Conservation (phyloP, 2,329 filamentous ascomycete species). For the Pseudocercospora macadamiae region DNA sequence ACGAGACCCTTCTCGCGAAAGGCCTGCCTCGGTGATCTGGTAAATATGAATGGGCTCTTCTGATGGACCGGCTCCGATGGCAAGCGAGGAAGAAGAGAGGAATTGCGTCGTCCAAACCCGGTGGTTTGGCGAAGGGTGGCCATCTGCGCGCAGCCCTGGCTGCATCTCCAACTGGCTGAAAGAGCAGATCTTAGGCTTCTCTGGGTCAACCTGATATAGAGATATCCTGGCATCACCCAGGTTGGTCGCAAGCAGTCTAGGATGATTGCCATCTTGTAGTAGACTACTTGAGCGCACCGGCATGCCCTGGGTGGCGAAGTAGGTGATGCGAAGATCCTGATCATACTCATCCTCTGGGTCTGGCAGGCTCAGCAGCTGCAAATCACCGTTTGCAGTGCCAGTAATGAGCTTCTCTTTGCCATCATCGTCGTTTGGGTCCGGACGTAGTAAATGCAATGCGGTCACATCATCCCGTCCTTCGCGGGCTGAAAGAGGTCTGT, state of each 20-base stretch:
- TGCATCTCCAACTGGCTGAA: slow-evolving; percentile 41
- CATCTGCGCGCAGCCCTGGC: slow-evolving; percentile 20
- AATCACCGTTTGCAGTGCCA: slow-evolving; percentile 59
- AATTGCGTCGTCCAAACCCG: slow-evolving; percentile 57
- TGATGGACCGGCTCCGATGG: slow-evolving; percentile 53
- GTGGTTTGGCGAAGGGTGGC: slow-evolving; percentile 22
- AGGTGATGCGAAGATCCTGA: slow-evolving; percentile 38
- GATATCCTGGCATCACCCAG: slow-evolving; percentile 49
- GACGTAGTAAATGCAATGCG: slow-evolving; percentile 55
- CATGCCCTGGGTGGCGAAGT: slow-evolving; percentile 49
- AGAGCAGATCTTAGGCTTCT: slow-evolving; percentile 37
- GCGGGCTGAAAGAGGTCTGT: slow-evolving; percentile 53
- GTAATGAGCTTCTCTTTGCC: slow-evolving; percentile 55
- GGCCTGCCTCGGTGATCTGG: slow-evolving; percentile 50
- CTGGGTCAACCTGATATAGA: slow-evolving; percentile 34
- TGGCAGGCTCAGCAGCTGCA: slow-evolving; percentile 44
- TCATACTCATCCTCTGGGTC: slow-evolving; percentile 13
- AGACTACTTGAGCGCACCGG: slow-evolving; percentile 50
- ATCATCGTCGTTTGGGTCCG: slow-evolving; percentile 36
- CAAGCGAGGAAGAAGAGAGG: slow-evolving; percentile 53
- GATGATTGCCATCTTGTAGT: slow-evolving; percentile 15
- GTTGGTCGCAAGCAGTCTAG: slow-evolving; percentile 54
- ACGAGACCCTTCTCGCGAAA: slow-evolving; percentile 44
- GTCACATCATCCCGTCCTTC: slow-evolving; percentile 64
- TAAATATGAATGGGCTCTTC: slow-evolving; percentile 54